Evolutionary conservation across 257 asterid species (phyloP).

Genomic region (Haberlea rhodopensis): DNA sequence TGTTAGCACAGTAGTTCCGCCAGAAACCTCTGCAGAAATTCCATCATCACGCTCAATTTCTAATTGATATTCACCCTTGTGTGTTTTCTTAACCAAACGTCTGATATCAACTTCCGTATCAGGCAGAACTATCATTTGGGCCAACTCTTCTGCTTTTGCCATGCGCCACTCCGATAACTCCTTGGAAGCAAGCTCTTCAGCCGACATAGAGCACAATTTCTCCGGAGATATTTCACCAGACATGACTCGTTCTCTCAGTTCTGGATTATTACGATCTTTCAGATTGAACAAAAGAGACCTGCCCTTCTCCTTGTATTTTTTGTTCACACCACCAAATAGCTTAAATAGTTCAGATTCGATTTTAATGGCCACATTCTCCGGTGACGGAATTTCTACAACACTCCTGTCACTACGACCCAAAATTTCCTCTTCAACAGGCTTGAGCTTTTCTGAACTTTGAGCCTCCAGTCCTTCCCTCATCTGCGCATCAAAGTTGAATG

Average conservation of each 20-base stretch:
- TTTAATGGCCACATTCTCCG: constrained; percentile 51
- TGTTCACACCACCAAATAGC: constrained; percentile 81
- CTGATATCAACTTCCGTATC: constrained; percentile 78
- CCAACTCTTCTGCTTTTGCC: constrained; percentile 93
- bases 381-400: constrained; percentile 34
- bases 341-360: constrained; percentile 80
- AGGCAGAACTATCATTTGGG: constrained; percentile 86
- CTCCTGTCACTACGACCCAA: constrained; percentile 23
- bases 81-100: constrained; percentile 90
- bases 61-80: constrained; percentile 96
- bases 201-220: constrained; percentile 87
- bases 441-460: constrained; percentile 34
- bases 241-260: constrained; percentile 83
- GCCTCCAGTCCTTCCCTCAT: constrained; percentile 48
- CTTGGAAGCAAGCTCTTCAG: constrained; percentile 98
- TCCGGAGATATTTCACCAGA: constrained; percentile 84
- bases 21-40: constrained; percentile 60
- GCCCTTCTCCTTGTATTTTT: constrained; percentile 94
- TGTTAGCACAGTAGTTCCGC: constrained; percentile 46
- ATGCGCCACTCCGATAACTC: constrained; percentile 94
- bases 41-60: constrained; percentile 71
- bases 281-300: constrained; percentile 91
- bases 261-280: constrained; percentile 92
- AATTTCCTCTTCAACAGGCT: constrained; percentile 38
- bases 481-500: constrained; percentile 67